Percentiles rank a stretch among this genome's conserved stretches.
These are phyloP conservation scores for Thelephora ganbajun DNA, from an alignment of 768 basidiomycete genomes.

Conservation along the genomic window DNA sequence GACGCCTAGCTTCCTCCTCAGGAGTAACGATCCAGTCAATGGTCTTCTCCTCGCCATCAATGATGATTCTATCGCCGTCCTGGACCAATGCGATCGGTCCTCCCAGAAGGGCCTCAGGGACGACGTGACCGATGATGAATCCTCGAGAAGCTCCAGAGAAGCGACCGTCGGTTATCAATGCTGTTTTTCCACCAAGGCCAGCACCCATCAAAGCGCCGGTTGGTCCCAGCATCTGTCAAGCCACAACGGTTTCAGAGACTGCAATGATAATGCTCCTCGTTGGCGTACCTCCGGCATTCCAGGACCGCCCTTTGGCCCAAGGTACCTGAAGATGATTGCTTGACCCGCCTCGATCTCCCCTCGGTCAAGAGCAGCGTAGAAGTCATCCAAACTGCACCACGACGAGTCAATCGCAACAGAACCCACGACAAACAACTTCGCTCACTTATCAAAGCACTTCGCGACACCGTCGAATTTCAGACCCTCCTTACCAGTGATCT, in stretches of 20 bases:
- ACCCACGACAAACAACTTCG: not conserved
- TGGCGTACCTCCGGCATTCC: constrained; percentile 73
- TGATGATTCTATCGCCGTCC: constrained; percentile 68
- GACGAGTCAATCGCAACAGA: not conserved
- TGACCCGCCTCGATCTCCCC: constrained; percentile 67
- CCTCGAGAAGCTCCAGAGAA: constrained; percentile 75
- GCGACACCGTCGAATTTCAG: constrained; percentile 69
- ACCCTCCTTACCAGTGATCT: constrained; percentile 91
- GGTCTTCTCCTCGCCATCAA: constrained; percentile 49
- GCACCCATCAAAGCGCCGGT: constrained; percentile 80
- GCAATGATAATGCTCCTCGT: constrained; percentile 25
- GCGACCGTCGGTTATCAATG: constrained; percentile 79
- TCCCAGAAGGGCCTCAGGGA: constrained; percentile 58
- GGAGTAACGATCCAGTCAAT: constrained; percentile 68
- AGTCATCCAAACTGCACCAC: constrained; percentile 39
- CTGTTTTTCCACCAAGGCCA: constrained; percentile 63
- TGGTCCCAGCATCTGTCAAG: constrained; percentile 33
- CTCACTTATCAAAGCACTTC: constrained; percentile 63
- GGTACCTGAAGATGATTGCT: constrained; percentile 75
- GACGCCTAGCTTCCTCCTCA: constrained; percentile 46
- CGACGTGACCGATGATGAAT: constrained; percentile 52
- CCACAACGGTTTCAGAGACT: not conserved
- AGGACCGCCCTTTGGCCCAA: constrained; percentile 84
- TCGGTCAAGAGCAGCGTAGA: constrained; percentile 59
- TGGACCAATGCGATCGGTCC: constrained; percentile 81